Percentiles rank a stretch among this genome's conserved stretches.
Conservation (phyloP, 768 basidiomycete species). For the Kwoniella pini region DNA sequence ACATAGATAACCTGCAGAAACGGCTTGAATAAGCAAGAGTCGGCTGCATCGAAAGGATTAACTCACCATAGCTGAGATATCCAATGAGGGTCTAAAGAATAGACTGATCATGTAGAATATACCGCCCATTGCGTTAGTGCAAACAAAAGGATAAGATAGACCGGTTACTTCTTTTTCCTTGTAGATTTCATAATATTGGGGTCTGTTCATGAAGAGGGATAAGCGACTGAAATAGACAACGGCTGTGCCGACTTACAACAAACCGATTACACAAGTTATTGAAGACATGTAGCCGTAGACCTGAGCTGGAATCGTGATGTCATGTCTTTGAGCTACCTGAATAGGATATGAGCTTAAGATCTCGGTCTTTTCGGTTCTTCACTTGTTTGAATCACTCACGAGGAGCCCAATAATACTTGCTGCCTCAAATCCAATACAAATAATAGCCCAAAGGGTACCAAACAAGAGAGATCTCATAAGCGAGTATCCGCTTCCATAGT, state of each 20-base stretch:
- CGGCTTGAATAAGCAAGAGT: background rate
- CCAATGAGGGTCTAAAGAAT: constrained; percentile 65
- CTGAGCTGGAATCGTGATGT: constrained; percentile 55
- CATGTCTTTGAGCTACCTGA: constrained; percentile 56
- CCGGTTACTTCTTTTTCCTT: constrained; percentile 60
- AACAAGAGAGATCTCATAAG: constrained; percentile 50
- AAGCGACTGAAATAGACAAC: constrained; percentile 26
- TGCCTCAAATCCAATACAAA: constrained; percentile 64
- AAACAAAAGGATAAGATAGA: constrained; percentile 69
- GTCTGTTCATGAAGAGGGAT: constrained; percentile 33
- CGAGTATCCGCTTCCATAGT: constrained; percentile 63
- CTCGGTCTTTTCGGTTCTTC: too few species aligned
- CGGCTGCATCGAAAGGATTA: too few species aligned
- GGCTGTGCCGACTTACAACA: constrained; percentile 55
- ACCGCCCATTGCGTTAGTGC: constrained; percentile 68
- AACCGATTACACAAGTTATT: constrained; percentile 61
- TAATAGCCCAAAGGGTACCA: constrained; percentile 54
- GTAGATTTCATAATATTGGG: constrained; percentile 78
- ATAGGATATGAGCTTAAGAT: background rate
- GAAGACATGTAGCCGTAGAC: constrained; percentile 68
- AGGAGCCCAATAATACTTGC: constrained; percentile 64
- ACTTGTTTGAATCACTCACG: constrained; percentile 52
- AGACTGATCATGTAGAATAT: constrained; percentile 70
- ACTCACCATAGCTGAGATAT: constrained; percentile 64
- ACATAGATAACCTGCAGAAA: constrained; percentile 9